Percentiles rank a stretch among this genome's conserved stretches.
These are phyloP conservation scores for Apiospora arundinis DNA, from an alignment of 2,329 filamentous ascomycete genomes.

Conservation along the genomic window DNA sequence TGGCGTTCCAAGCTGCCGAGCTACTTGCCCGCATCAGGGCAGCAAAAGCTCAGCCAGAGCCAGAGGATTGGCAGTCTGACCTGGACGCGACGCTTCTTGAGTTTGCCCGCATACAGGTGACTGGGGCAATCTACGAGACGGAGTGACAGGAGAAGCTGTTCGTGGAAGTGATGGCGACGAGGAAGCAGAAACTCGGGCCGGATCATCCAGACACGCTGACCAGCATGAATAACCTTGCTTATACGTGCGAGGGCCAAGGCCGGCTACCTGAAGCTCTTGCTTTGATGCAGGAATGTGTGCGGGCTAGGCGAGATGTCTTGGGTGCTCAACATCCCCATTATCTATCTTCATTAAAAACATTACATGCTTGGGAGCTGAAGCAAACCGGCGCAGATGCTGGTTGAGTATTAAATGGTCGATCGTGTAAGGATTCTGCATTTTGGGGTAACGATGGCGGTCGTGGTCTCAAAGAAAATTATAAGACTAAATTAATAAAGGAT, in stretches of 20 bases:
- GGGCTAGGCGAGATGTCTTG: neutral
- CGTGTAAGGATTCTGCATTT: neutral
- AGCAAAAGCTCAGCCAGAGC: neutral
- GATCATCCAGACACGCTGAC: constrained; percentile 23
- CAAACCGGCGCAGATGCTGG: neutral
- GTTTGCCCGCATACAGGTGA: neutral
- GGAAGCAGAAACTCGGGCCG: constrained; percentile 21
- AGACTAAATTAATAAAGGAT: neutral
- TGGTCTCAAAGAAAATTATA: neutral
- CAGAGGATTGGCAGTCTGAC: neutral
- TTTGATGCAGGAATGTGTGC: constrained; percentile 11
- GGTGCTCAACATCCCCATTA: neutral
- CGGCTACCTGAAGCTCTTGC: neutral
- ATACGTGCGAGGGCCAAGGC: neutral
- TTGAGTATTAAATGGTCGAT: neutral
- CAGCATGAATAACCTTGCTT: constrained; percentile 24
- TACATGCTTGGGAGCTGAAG: neutral
- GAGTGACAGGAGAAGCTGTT: too few relatives aligned
- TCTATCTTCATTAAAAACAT: constrained; percentile 6
- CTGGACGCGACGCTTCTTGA: neutral
- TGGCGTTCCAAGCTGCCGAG: neutral
- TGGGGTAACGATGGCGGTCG: neutral
- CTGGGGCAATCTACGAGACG: too few relatives aligned
- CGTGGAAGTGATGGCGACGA: too few relatives aligned
- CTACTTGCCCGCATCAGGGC: neutral